These are phyloP conservation scores for Anisogramma anomala DNA, from an alignment of 2,329 filamentous ascomycete genomes.

Conservation along the genomic window DNA sequence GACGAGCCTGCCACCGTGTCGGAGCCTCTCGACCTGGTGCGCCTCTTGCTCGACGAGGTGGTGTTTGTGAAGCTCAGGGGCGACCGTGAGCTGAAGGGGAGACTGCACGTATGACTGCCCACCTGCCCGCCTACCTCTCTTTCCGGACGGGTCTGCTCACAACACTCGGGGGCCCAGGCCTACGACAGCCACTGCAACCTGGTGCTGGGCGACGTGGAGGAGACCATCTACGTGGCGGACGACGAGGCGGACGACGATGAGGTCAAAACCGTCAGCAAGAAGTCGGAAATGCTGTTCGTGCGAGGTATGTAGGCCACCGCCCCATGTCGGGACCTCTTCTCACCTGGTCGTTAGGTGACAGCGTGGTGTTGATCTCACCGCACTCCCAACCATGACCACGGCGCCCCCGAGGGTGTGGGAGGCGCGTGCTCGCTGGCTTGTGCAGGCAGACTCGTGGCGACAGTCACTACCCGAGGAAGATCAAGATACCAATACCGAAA, in stretches of 20 bases:
- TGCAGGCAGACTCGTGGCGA: neutral
- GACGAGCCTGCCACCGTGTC: slow-evolving; percentile 63
- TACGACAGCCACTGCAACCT: slow-evolving; percentile 99
- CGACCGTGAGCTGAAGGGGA: slow-evolving; percentile 88
- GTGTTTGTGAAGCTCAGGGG: slow-evolving; percentile 96
- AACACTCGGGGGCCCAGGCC: slow-evolving; percentile 46
- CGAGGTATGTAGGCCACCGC: slow-evolving; percentile 54
- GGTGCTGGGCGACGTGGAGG: slow-evolving; percentile 89
- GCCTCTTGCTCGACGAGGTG: slow-evolving; percentile 85
- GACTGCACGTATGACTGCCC: slow-evolving; percentile 60
- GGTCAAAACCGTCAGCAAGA: slow-evolving; percentile 87
- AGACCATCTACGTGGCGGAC: slow-evolving; percentile 89
- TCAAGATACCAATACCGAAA: too few relatives aligned
- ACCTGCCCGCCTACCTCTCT: neutral
- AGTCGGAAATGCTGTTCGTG: slow-evolving; percentile 97
- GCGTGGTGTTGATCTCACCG: slow-evolving; percentile 22
- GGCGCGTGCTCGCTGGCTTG: neutral
- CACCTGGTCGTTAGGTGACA: slow-evolving; percentile 18
- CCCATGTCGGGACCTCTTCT: neutral
- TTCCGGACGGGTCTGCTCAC: neutral
- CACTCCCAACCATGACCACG: slow-evolving; percentile 15
- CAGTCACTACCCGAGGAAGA: neutral
- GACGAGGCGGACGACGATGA: slow-evolving; percentile 73
- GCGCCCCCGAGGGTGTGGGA: neutral
- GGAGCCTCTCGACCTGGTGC: slow-evolving; percentile 91